Evolutionary conservation across 805 yeast species (phyloP), one percentile per base, ranked within the genome.

Genomic region (Myxozyma nipponensis): DNA sequence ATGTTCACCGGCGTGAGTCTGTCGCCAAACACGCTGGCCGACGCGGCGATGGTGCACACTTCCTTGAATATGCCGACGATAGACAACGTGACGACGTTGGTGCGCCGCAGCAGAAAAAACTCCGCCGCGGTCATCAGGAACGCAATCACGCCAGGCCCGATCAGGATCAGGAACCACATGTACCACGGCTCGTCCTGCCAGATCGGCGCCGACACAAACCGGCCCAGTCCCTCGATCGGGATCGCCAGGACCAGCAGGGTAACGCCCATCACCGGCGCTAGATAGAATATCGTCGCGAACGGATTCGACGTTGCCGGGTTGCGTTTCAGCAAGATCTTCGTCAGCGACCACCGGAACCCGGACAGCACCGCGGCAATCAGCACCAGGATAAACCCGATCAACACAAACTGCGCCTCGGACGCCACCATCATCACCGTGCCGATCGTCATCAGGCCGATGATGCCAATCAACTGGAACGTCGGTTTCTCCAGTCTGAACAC

Each of bases 41-140:
- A 71, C 1, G 83, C 75, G 28, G 77, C 61, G 35, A 93, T 88
- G 0, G 98, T 93, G 42, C 90, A 71, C 15, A 93, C 73, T 66
- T 93, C 98, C 65, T 93, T 93, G 66, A 91, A 86, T 17, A 93
- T 86, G 1, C 98, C 98, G 0, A 95, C 95, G 39, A 93, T 79
- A 4, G 95, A 83, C 26, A 93, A 69, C 0, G 98, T 90, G 40
- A 90, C 74, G 13, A 93, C 88, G 49, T 87, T 85, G 0, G 96
- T 86, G 39, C 83, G 79, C 48, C 85, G 83, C 46, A 93, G 74
- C 5, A 93, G 78, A 49, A 86, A 80, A 1, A 52, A 55, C 30
- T 53, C 59, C 10, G 61, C 54, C n/a, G 88, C 69, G 0, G 96
- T 91, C 91, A 93, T 84, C 64, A 85, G 77, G 63, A 90, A 90